Base-by-base conservation (phyloP, 192 early-diverging fungal species). In the Gaertneriomyces semiglobifer region DNA sequence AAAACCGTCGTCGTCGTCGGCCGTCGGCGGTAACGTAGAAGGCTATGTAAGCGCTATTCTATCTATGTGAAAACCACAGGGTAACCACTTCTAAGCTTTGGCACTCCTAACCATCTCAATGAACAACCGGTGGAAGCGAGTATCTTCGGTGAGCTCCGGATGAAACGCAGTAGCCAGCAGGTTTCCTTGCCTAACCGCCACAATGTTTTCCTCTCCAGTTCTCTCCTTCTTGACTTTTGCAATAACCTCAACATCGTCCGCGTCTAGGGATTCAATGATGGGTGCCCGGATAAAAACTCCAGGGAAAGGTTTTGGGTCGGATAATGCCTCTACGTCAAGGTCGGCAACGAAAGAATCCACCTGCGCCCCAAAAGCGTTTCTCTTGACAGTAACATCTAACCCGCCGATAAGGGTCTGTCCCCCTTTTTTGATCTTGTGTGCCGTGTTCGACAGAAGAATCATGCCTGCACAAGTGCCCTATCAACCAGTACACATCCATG, bases 281-380 rank as follows among this genome's bases (percentile, higher is more conserved):
- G 96, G 96, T 3, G 95, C 96, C 63, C 96, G 89, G 74, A 99
- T 99, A 72, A 99, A 99, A 12, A 98, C 90, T 25, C 78, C 86
- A 38, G 79, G 81, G 48, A 88, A 84, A 6, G 75, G 76, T 44
- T 44, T 56, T 40, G 62, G 66, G 9, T 44, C 58, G 9, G 58
- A 55, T 46, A 90, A 48, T n/a, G 75, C 81, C 40, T 77, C 77
- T 42, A 84, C 79, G 70, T 78, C 68, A 47, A 99, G 74, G 38
- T 78, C 73, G 41, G 85, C 84, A 39, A 89, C 87, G 72, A 99
- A 99, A 16, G 92, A 94, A 62, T 94, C 93, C 53, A 89, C 80
- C 76, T 99, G 96, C 52, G 87, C 82, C 11, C 96, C 96, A 73
- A 98, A 99, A 44, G 92, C 90, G 73, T 99, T 99, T 55, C 96